Evolutionary conservation across 1,139 yeast species (phyloP).

Genomic region (Entelexis sorbosivorans): DNA sequence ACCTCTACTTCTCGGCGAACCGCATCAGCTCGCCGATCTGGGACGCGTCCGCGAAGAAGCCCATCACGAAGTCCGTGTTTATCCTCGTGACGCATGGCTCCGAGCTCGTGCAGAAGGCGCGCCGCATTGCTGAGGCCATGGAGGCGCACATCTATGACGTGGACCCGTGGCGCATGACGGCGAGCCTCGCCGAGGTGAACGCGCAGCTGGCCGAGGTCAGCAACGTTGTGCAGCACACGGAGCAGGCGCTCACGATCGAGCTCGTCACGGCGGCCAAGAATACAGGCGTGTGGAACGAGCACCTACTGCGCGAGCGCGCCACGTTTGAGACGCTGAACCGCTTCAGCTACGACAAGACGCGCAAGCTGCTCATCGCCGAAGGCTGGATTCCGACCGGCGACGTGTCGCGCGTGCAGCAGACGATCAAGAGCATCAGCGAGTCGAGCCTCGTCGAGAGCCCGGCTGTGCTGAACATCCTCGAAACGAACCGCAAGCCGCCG

Average conservation of each 20-base stretch:
- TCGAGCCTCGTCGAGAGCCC: conserved; percentile 51
- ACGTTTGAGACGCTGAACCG: conserved; percentile 67
- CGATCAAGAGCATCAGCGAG: conserved; percentile 50
- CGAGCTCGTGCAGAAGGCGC: conserved; percentile 54
- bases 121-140: conserved; percentile 66
- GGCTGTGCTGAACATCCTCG: conserved; percentile 67
- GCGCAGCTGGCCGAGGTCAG: conserved; percentile 53
- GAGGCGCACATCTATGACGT: conserved; percentile 57
- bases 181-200: conserved; percentile 49
- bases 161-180: conserved; percentile 20
- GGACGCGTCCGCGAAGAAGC: conserved; percentile 41
- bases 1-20: conserved; percentile 60
- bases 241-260: conserved; percentile 62
- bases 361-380: conserved; percentile 90
- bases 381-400: conserved; percentile 82
- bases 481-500: conserved; percentile 82
- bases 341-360: conserved; percentile 73
- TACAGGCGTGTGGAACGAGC: conserved; percentile 59
- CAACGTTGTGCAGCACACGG: conserved; percentile 59
- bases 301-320: conserved; percentile 57
- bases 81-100: conserved; percentile 85
- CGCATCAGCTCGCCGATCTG: conserved; percentile 53
- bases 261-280: conserved; percentile 68
- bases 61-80: conserved; percentile 57
- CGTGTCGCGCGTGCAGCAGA: conserved; percentile 38